These are phyloP conservation scores for Rubus parviflorus DNA, from an alignment of 306 rosid species.

Conservation along the genomic window DNA sequence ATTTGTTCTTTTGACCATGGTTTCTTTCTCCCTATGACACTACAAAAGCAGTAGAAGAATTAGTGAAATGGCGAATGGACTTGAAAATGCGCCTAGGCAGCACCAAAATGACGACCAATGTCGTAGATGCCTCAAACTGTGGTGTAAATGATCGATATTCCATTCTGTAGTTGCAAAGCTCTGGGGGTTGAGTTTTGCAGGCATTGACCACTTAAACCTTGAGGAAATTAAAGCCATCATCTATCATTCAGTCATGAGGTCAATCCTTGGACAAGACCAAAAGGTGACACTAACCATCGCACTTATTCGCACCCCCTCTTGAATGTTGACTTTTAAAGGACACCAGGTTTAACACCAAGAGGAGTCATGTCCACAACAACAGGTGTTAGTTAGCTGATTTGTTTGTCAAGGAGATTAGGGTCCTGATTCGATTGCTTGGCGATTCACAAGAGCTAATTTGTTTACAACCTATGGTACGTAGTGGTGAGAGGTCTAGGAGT, in stretches of 20 bases:
- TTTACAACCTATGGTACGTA: too few species aligned
- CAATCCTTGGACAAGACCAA: conserved; percentile 27
- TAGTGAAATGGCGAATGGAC: conserved; percentile 16
- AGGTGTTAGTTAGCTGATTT: background rate
- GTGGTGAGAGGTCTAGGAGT: too few species aligned
- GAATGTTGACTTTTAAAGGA: conserved; percentile 14
- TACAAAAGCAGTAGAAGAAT: conserved; percentile 23
- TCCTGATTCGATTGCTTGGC: conserved; percentile 11
- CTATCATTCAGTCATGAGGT: conserved; percentile 32
- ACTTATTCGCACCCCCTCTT: background rate
- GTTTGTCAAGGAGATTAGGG: background rate
- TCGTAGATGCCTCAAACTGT: conserved; percentile 20
- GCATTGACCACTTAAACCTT: conserved; percentile 26
- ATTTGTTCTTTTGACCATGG: background rate
- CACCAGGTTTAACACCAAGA: conserved; percentile 9
- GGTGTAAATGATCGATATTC: conserved; percentile 15
- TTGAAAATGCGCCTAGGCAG: conserved; percentile 15
- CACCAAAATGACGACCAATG: conserved; percentile 25
- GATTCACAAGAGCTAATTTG: conserved; percentile 1
- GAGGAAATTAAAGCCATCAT: conserved; percentile 30
- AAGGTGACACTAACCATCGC: conserved; percentile 18
- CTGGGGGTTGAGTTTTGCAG: conserved; percentile 22
- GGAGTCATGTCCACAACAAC: conserved; percentile 24
- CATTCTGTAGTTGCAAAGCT: conserved; percentile 28
- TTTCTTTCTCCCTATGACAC: conserved; percentile 11